Evolutionary conservation across 306 rosid genomes (phyloP), one percentile per base, ranked within the genome.

Genomic region (Quillaja saponaria): DNA sequence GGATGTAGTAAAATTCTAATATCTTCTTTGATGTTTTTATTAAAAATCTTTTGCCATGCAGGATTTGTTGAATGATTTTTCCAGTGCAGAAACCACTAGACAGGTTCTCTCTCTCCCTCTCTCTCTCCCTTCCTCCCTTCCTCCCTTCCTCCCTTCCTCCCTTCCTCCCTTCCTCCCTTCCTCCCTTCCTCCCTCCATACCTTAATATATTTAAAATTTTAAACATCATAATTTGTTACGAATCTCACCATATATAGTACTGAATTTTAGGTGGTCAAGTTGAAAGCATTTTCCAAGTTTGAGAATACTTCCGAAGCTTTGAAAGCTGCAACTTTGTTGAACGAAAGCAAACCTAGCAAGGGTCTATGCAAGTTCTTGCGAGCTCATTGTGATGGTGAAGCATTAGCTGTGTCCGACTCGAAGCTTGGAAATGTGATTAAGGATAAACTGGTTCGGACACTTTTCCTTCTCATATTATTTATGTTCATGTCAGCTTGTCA

Each of bases 211-310:
- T n/a, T n/a, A n/a, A n/a, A n/a, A n/a, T n/a, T n/a, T n/a, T n/a
- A n/a, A n/a, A n/a, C n/a, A n/a, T n/a, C n/a, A n/a, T n/a, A n/a
- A n/a, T n/a, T n/a, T n/a, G n/a, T n/a, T n/a, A n/a, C n/a, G n/a
- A n/a, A n/a, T n/a, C n/a, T n/a, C n/a, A n/a, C n/a, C n/a, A n/a
- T n/a, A n/a, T n/a, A n/a, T n/a, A n/a, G n/a, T n/a, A n/a, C n/a
- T n/a, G n/a, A 20, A 42, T 51, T n/a, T 34, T 58, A 92, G 99
- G 83, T 86, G 49, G 95, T 92, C 50, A 81, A 87, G 72, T 70
- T 92, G 79, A 83, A 89, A 77, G 97, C 97, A 8, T 92, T 92
- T 71, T 86, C 94, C 21, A 89, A 89, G 72, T 92, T 89, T 51
- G 97, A 85, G 28, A 89, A 89, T 63, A 92, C 87, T 8, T 68